Percentiles rank a stretch among this genome's conserved stretches.
phyloP scores from a whole-genome alignment of 176 grass and related monocot genomes.

The Zea luxurians region DNA sequence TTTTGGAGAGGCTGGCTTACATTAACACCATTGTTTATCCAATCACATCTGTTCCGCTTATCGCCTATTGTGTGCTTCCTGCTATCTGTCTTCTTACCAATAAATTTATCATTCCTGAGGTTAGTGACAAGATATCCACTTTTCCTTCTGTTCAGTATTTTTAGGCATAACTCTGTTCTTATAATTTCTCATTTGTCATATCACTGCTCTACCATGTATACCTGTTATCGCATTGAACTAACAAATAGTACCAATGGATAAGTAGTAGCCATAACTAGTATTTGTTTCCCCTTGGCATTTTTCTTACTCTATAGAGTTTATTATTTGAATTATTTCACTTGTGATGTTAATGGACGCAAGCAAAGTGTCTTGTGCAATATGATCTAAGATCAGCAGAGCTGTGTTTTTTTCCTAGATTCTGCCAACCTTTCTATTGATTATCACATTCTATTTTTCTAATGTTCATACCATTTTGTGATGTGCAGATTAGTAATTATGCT shows the following conservation, averaged over 20 bases:
- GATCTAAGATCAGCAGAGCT: neutral
- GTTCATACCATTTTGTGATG: conserved; percentile 28
- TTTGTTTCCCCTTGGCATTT: neutral
- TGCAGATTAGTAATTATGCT: conserved; percentile 92
- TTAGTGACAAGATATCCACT: conserved; percentile 39
- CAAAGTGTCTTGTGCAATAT: neutral
- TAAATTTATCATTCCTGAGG: conserved; percentile 99
- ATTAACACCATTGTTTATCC: conserved; percentile 99
- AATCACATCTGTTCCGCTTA: conserved; percentile 91
- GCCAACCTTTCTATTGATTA: neutral
- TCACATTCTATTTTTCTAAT: neutral
- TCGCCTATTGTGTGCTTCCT: conserved; percentile 91
- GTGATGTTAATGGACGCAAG: neutral
- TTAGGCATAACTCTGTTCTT: neutral
- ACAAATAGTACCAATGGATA: neutral
- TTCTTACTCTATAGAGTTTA: neutral
- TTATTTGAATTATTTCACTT: neutral
- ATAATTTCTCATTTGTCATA: neutral
- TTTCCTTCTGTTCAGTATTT: neutral
- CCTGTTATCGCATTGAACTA: neutral
- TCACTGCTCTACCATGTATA: neutral
- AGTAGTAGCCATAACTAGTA: neutral
- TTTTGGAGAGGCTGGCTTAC: conserved; percentile 94
- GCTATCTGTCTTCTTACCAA: conserved; percentile 98
- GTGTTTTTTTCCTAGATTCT: conserved; percentile 8